Base-by-base conservation (phyloP, 805 yeast genomes). In the Candida dendrica region DNA sequence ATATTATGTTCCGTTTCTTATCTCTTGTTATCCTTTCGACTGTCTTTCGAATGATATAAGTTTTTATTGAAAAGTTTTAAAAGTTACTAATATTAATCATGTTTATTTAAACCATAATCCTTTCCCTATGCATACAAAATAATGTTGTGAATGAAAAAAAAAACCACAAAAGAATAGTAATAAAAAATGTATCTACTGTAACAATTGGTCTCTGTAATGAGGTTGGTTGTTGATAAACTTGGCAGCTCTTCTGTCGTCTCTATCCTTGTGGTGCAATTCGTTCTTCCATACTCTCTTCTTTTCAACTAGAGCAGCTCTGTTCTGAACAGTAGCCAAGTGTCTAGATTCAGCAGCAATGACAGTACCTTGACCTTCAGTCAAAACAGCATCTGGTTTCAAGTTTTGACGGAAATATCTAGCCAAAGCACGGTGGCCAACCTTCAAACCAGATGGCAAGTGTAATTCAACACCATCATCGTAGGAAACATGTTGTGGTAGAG, bases 221-320 rank as follows among this genome's bases (percentile, higher is more conserved):
- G 86, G 83, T 74, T 93, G 97, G 72, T 82, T 74, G 63, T 91
- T 91, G 64, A 86, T 72, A 59, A 77, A 79, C 63, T 86, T 87
- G 45, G 84, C 81, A 34, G 88, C 84, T 53, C 83, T 69, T 58
- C 71, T 70, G 40, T 65, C 74, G 47, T 63, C 64, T 52, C 64
- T 66, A 55, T 68, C 72, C 64, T 69, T 68, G 62, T 73, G 69
- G 63, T 71, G 68, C 58, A 68, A 63, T 69, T 66, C 76, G 40
- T 69, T 75, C 54, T 71, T 74, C 96, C 97, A 90, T 10, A 72
- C 76, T 58, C 86, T 74, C 74, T 76, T 73, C 61, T 72, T 71
- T 43, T 70, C 66, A 44, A 63, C 56, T 35, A 69, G 51, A 34
- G 59, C 77, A 61, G 53, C 72, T 65, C 65, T 77, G 69, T 53